Base-by-base conservation (phyloP, 139 green algal species). In the Diplosphaera chodatii region DNA sequence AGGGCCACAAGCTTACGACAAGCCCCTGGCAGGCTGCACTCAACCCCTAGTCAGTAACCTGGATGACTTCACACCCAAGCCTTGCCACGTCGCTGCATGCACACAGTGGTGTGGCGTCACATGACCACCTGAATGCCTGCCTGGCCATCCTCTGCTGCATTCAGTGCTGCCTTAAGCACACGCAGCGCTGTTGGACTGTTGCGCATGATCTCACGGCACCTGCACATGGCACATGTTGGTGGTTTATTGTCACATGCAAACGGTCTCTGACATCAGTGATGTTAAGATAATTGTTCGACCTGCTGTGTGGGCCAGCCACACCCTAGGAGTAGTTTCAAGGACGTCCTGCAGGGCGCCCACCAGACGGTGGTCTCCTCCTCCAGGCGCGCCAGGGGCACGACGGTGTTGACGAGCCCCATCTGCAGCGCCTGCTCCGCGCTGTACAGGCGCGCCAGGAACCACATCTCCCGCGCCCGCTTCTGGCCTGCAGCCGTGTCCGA, bases 381-480 rank as follows among this genome's bases (percentile, higher is more conserved):
- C 48, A 98, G 80, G 69, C 94, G 32, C 0, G 48, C 82, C 71
- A 98, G 77, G 3, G 95, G 94, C 32, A 98, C 93, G 27, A 99
- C 94, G 27, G 80, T 94, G 80, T 99, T 99, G 41, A 99, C 82
- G 22, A 99, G 91, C 1, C 95, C 93, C 95, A 98, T 98, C 18
- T 83, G 28, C 33, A 90, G 75, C 16, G 95, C 94, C 75, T 97
- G 72, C 71, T 94, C n/a, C 0, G 95, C 95, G 64, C 78, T 82
- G 77, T 99, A 99, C 66, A 99, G 76, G 1, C 92, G 83, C 0
- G 85, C 84, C 64, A 98, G 78, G 80, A 98, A 98, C 95, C 95
- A 99, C 76, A 99, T 98, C 80, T 99, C 95, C 1, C 92, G 77
- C 33, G 95, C 95, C 70, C 88, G 91, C 77, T 99, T 99, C 81